A percentile compares a stretch with the other conserved stretches of the same genome.
phyloP scores from a whole-genome alignment of 2,329 filamentous ascomycete species.

The Gaeumannomyces tritici region DNA sequence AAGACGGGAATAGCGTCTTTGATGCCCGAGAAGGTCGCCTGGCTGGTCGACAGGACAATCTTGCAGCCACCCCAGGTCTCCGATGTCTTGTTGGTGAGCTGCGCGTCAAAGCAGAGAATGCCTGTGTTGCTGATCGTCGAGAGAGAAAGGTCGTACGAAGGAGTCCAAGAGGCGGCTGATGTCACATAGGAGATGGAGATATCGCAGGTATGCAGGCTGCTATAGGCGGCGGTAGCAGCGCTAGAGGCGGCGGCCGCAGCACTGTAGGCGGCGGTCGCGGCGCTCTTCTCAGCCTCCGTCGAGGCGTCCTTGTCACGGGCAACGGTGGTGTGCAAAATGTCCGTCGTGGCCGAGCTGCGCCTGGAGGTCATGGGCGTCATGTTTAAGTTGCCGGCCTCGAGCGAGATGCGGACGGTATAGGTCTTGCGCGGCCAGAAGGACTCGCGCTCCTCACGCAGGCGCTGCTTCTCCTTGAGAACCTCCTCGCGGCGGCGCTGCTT shows the following conservation, averaged over 20 bases:
- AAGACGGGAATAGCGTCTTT: constrained; percentile 45
- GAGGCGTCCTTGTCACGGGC: constrained; percentile 16
- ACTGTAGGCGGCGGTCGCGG: no score
- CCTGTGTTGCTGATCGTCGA: constrained; percentile 43
- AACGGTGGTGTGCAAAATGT: constrained; percentile 34
- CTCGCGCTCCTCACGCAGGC: constrained; percentile 31
- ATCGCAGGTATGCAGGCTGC: constrained; percentile 23
- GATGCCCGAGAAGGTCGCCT: constrained; percentile 46
- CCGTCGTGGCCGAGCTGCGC: constrained; percentile 40
- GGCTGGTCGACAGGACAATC: constrained; percentile 53
- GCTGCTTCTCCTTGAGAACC: constrained; percentile 28
- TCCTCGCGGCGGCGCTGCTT: constrained; percentile 25
- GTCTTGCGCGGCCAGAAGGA: constrained; percentile 40
- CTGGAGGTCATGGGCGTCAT: constrained; percentile 36
- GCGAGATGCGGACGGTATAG: constrained; percentile 39
- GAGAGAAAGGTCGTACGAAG: constrained; percentile 54
- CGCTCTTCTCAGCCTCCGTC: no score
- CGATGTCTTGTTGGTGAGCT: constrained; percentile 50
- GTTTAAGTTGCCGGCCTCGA: constrained; percentile 23
- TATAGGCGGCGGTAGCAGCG: no score
- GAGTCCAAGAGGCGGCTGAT: constrained; percentile 45
- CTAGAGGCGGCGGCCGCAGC: no score
- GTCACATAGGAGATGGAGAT: constrained; percentile 52
- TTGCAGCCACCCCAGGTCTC: constrained; percentile 55
- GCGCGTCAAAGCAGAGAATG: constrained; percentile 50